Base-by-base conservation (phyloP, 2,329 filamentous ascomycete genomes). In the Talaromyces islandicus region DNA sequence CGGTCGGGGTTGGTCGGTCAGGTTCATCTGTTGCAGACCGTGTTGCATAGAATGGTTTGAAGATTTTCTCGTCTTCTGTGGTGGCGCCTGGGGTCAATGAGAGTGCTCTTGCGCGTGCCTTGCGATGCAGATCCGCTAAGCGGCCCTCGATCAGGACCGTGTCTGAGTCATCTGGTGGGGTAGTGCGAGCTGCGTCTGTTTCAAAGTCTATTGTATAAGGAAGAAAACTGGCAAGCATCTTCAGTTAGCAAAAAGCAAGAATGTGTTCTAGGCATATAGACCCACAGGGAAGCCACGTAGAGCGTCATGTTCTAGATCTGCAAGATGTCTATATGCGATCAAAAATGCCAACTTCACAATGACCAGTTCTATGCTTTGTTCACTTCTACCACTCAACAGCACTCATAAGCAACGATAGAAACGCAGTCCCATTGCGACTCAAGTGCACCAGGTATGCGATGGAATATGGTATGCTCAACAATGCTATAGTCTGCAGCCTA, bases 1-100 rank as follows among this genome's bases (percentile, higher is more conserved):
- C 91, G 63, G 84, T 87, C 29, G 69, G 70, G n/a, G 69, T 66
- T 11, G 70, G 69, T 0, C 64, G 69, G 7, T 67, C 66, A 35
- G 71, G 69, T 25, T 69, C 69, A 62, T 74, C 70, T 30, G 68
- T 65, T 19, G 68, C 67, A 17, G 64, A 64, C 4, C 62, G 66
- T 10, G 64, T 70, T 19, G 65, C 66, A 46, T 74, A 73, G 27
- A 61, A 61, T 51, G 66, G 65, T 32, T 69, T 73, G 65, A 77
- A 77, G 59, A 77, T 71, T 50, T 67, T 72, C 60, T 77, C 75
- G 46, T 75, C 67, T 30, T 74, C 72, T 14, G 70, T 75, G 1
- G 73, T 75, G 27, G 73, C 73, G 19, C 74, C 75, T 5, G 74
- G 75, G 14, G 72, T 77, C 51, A 71, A 62, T 35, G 70, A 64